These are phyloP conservation scores for Colletotrichum lentis DNA, from an alignment of 2,329 filamentous ascomycete species.

Conservation along the genomic window DNA sequence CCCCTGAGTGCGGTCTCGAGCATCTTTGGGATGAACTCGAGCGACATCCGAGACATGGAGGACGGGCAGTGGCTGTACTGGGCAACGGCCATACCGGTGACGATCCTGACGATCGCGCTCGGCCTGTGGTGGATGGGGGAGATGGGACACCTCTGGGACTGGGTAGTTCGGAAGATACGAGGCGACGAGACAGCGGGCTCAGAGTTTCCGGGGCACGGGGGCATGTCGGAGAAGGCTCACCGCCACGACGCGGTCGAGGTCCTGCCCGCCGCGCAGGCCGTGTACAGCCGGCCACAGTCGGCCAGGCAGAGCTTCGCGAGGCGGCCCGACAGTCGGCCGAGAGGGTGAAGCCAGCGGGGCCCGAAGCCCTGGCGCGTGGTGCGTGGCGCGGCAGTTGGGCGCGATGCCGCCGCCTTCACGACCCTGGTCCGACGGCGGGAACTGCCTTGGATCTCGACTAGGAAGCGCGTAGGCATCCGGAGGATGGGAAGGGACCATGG, in stretches of 20 bases:
- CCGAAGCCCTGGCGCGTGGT: not conserved
- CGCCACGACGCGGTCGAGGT: slow-evolving; percentile 6
- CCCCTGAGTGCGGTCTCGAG: slow-evolving; percentile 57
- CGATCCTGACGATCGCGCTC: slow-evolving; percentile 50
- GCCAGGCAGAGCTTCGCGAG: slow-evolving; percentile 20
- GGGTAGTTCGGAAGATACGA: slow-evolving; percentile 33
- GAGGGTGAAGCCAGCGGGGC: slow-evolving; percentile 49
- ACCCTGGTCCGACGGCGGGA: not conserved
- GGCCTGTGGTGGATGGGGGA: slow-evolving; percentile 56
- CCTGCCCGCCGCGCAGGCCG: not conserved
- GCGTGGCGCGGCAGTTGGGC: slow-evolving; percentile 6
- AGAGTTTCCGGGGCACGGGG: not conserved
- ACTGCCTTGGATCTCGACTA: slow-evolving; percentile 29
- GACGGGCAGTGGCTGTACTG: slow-evolving; percentile 60
- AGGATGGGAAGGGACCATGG: not conserved
- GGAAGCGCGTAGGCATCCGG: slow-evolving; percentile 7
- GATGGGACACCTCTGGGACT: slow-evolving; percentile 47
- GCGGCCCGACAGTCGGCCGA: slow-evolving; percentile 3
- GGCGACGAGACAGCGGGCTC: slow-evolving; percentile 12
- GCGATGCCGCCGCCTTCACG: not conserved
- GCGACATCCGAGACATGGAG: slow-evolving; percentile 60
- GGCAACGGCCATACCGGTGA: slow-evolving; percentile 58
- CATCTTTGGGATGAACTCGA: slow-evolving; percentile 63
- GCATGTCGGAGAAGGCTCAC: slow-evolving; percentile 20
- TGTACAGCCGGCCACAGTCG: slow-evolving; percentile 16